Conservation (phyloP, 106 monocot genomes). For the Vanilla planifolia region DNA sequence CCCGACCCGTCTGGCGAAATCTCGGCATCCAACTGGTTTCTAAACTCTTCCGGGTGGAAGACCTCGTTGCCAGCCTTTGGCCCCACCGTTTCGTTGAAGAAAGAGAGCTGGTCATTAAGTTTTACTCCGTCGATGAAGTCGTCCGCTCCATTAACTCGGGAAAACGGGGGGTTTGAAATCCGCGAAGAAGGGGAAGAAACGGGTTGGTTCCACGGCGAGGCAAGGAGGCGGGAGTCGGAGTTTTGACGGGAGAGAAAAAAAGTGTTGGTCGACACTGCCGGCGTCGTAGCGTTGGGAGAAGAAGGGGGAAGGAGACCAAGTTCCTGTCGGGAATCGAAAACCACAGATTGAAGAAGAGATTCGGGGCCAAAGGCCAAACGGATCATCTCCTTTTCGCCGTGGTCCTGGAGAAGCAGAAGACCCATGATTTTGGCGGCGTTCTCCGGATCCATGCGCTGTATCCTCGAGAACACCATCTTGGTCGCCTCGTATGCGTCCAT, state of each 20-base stretch:
- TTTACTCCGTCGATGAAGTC: slow-evolving; percentile 51
- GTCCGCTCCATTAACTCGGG: not conserved
- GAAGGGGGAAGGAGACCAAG: slow-evolving; percentile 29
- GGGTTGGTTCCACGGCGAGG: not conserved
- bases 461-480: slow-evolving; percentile 77
- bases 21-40: not conserved
- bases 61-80: slow-evolving; percentile 24
- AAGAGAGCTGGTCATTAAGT: slow-evolving; percentile 57
- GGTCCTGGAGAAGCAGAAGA: slow-evolving; percentile 69
- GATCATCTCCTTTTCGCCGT: slow-evolving; percentile 98
- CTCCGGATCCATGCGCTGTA: slow-evolving; percentile 78
- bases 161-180: not conserved
- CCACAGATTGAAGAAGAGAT: slow-evolving; percentile 55
- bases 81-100: slow-evolving; percentile 34
- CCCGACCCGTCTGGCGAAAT: slow-evolving; percentile 25
- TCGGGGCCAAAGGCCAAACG: slow-evolving; percentile 90
- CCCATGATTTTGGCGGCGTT: slow-evolving; percentile 92
- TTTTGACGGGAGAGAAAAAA: no score
- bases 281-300: slow-evolving; percentile 19
- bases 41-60: slow-evolving; percentile 21
- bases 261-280: no score
- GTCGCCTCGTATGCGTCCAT: slow-evolving; percentile 97
- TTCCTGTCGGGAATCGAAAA: slow-evolving; percentile 57
- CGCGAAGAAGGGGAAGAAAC: slow-evolving; percentile 5
- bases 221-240: not conserved